A percentile compares a stretch with the other conserved stretches of the same genome.
phyloP scores from a whole-genome alignment of 805 yeast species.

The Cyberlindnera bimundalis region DNA sequence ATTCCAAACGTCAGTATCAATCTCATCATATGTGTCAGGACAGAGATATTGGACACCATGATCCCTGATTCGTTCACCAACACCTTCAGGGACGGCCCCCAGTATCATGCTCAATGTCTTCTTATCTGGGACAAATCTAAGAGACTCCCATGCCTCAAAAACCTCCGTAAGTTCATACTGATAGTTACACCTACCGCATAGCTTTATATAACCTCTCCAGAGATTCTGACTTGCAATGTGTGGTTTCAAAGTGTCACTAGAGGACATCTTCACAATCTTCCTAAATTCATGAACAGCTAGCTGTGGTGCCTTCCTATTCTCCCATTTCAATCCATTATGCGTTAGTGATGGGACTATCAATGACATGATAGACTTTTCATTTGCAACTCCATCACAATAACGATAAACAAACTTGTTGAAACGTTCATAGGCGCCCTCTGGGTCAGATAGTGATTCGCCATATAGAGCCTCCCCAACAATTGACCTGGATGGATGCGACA shows the following conservation, averaged over 20 bases:
- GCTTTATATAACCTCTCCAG: slow-evolving; percentile 50
- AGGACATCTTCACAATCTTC: slow-evolving; percentile 34
- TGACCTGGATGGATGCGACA: slow-evolving; percentile 17
- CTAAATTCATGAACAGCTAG: slow-evolving; percentile 58
- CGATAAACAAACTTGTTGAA: slow-evolving; percentile 23
- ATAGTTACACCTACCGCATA: slow-evolving; percentile 46
- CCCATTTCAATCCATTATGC: slow-evolving; percentile 41
- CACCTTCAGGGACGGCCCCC: slow-evolving; percentile 20
- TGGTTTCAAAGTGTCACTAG: slow-evolving; percentile 18
- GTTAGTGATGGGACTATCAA: slow-evolving; percentile 47
- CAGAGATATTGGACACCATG: slow-evolving; percentile 28
- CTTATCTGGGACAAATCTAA: slow-evolving; percentile 41
- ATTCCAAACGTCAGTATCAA: slow-evolving; percentile 28
- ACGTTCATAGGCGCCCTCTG: slow-evolving; percentile 28
- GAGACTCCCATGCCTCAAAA: slow-evolving; percentile 51
- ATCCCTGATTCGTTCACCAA: slow-evolving; percentile 35
- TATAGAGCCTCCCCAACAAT: slow-evolving; percentile 22
- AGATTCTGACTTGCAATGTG: slow-evolving; percentile 44
- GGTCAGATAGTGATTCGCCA: slow-evolving; percentile 33
- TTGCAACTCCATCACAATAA: slow-evolving; percentile 28
- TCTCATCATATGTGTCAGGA: slow-evolving; percentile 13
- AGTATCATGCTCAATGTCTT: slow-evolving; percentile 40
- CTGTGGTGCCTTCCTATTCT: slow-evolving; percentile 50
- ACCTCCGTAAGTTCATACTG: slow-evolving; percentile 46
- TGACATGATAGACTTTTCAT: slow-evolving; percentile 35